A percentile compares a stretch with the other conserved stretches of the same genome.
phyloP scores from a whole-genome alignment of 805 yeast species.

The Hanseniaspora singularis region DNA sequence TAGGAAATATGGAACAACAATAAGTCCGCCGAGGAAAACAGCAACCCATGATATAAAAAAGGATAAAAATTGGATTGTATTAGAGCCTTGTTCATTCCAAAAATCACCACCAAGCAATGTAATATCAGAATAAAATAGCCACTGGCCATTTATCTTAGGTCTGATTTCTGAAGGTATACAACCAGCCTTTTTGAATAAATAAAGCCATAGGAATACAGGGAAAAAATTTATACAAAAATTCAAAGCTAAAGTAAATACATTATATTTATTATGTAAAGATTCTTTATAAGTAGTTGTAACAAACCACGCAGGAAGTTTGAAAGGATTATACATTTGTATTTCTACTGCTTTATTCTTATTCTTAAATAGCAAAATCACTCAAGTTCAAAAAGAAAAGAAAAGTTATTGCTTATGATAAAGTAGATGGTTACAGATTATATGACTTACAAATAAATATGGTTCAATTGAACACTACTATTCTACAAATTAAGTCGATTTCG shows the following conservation, averaged over 20 bases:
- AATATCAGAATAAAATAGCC: slow-evolving; percentile 31
- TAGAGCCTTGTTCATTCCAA: slow-evolving; percentile 24
- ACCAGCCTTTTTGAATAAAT: slow-evolving; percentile 49
- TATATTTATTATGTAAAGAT: slow-evolving; percentile 28
- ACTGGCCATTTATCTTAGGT: slow-evolving; percentile 42
- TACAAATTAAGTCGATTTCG: no score
- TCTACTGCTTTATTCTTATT: background rate
- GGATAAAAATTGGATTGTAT: slow-evolving; percentile 16
- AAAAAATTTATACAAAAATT: slow-evolving; percentile 41
- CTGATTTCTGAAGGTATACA: slow-evolving; percentile 42
- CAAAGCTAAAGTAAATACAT: slow-evolving; percentile 30
- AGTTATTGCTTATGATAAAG: background rate
- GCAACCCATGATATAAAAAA: slow-evolving; percentile 12
- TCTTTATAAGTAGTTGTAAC: slow-evolving; percentile 19
- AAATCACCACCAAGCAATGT: slow-evolving; percentile 26
- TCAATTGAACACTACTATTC: background rate
- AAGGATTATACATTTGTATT: slow-evolving; percentile 22
- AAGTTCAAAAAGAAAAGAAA: background rate
- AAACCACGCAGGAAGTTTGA: slow-evolving; percentile 20
- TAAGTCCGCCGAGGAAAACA: background rate
- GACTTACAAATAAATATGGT: background rate
- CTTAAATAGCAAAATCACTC: no score
- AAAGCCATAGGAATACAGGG: slow-evolving; percentile 44
- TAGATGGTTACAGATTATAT: no score
- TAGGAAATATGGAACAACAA: slow-evolving; percentile 16